phyloP scores from a whole-genome alignment of 345 rosid species.

The Murraya paniculata region DNA sequence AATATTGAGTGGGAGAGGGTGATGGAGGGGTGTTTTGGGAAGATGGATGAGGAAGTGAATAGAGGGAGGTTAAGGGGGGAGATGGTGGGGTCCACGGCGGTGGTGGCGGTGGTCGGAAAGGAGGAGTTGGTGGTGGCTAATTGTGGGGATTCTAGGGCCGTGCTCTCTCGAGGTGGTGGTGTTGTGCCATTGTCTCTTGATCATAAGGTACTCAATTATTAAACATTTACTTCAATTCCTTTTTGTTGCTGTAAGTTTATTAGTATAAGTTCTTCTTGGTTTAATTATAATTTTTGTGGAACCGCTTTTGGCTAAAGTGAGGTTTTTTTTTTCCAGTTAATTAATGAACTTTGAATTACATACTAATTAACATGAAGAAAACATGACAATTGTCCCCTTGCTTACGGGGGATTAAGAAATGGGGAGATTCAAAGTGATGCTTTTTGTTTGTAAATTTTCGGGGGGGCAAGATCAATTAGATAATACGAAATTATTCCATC shows the following conservation, averaged over 20 bases:
- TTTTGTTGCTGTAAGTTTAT: neutral
- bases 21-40: constrained; percentile 48
- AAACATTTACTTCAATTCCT: neutral
- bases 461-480: neutral
- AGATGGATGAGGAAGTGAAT: constrained; percentile 48
- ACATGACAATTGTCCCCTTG: neutral
- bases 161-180: constrained; percentile 28
- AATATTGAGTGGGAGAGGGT: constrained; percentile 43
- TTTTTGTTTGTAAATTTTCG: neutral
- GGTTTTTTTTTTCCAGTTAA: too few species aligned
- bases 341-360: neutral
- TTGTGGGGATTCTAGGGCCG: constrained; percentile 42
- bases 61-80: constrained; percentile 16
- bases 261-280: neutral
- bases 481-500: neutral
- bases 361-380: neutral
- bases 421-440: neutral
- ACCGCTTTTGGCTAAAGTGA: neutral
- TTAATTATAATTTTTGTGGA: neutral
- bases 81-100: constrained; percentile 41
- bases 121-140: constrained; percentile 34
- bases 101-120: constrained; percentile 37
- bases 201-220: constrained; percentile 29
- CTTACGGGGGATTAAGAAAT: neutral
- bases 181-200: constrained; percentile 32